Evolutionary conservation across 2,329 filamentous ascomycete species (phyloP).

Genomic region (Clarireedia hainanense): DNA sequence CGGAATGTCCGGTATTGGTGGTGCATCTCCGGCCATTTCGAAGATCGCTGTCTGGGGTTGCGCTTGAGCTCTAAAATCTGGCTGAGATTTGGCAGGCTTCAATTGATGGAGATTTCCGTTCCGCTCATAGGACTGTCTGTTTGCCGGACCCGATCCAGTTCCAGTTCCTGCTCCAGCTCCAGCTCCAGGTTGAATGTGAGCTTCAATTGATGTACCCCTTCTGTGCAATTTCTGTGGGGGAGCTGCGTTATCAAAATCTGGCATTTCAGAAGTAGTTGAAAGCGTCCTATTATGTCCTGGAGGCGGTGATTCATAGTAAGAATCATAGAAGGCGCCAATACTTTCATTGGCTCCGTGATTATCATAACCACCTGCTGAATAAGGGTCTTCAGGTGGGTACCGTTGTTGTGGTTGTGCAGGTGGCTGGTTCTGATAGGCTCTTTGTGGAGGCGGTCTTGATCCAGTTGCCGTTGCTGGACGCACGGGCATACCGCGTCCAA

Average conservation of each 20-base stretch:
- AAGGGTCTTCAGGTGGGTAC: conserved; percentile 10
- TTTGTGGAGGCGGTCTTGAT: conserved; percentile 44
- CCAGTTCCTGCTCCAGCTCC: neutral
- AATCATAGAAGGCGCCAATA: conserved; percentile 47
- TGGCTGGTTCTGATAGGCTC: conserved; percentile 40
- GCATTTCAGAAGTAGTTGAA: conserved; percentile 25
- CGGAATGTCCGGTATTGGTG: conserved; percentile 40
- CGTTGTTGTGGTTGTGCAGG: conserved; percentile 21
- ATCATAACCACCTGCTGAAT: conserved; percentile 14
- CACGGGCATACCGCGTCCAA: conserved; percentile 39
- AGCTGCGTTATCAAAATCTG: conserved; percentile 23
- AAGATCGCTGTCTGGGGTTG: conserved; percentile 62
- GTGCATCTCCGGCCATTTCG: conserved; percentile 61
- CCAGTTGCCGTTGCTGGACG: conserved; percentile 49
- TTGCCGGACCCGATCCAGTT: neutral
- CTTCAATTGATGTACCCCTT: conserved; percentile 25
- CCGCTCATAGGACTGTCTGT: conserved; percentile 27
- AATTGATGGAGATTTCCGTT: conserved; percentile 35
- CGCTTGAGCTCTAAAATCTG: conserved; percentile 43
- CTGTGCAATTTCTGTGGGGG: conserved; percentile 13
- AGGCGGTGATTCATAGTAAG: conserved; percentile 39
- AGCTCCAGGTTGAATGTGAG: conserved; percentile 20
- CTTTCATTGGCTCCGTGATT: conserved; percentile 28
- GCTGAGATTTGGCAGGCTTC: conserved; percentile 58
- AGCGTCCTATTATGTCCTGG: conserved; percentile 12